phyloP scores from a whole-genome alignment of 179 eudicot genomes.

The Actinidia arguta region DNA sequence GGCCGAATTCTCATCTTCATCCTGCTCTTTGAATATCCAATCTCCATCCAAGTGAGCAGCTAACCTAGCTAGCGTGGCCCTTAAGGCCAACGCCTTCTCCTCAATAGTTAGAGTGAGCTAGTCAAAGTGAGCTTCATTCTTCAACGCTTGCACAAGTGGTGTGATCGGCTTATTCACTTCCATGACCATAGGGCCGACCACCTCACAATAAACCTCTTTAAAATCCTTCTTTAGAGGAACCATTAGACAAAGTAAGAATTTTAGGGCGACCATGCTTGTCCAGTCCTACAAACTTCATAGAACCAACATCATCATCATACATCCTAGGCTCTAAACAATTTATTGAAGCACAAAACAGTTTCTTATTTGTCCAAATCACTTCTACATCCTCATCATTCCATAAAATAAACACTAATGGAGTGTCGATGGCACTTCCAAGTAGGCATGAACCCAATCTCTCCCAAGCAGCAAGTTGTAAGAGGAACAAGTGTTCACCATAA shows the following conservation, averaged over 20 bases:
- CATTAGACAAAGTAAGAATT: no score
- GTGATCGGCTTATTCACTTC: not conserved
- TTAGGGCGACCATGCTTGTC: no score
- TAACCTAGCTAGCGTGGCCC: not conserved
- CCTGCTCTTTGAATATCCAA: no score
- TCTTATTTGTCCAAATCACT: not conserved
- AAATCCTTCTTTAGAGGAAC: not conserved
- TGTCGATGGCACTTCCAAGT: not conserved
- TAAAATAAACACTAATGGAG: not conserved
- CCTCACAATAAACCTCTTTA: not conserved
- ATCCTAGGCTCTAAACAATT: not conserved
- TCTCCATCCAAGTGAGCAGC: not conserved
- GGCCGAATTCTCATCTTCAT: no score
- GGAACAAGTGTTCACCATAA: not conserved
- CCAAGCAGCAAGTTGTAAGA: not conserved
- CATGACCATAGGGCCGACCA: not conserved
- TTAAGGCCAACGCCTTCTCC: not conserved
- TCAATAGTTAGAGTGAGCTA: no score
- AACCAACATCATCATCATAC: not conserved
- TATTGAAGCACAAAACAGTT: not conserved
- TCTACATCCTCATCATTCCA: not conserved
- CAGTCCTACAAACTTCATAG: not conserved
- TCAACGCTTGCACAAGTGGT: not conserved
- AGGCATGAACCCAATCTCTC: not conserved
- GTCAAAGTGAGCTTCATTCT: no score